These are phyloP conservation scores for Pseudonitzschia multistriata DNA, from an alignment of 108 stramenopile species.

Conservation along the genomic window DNA sequence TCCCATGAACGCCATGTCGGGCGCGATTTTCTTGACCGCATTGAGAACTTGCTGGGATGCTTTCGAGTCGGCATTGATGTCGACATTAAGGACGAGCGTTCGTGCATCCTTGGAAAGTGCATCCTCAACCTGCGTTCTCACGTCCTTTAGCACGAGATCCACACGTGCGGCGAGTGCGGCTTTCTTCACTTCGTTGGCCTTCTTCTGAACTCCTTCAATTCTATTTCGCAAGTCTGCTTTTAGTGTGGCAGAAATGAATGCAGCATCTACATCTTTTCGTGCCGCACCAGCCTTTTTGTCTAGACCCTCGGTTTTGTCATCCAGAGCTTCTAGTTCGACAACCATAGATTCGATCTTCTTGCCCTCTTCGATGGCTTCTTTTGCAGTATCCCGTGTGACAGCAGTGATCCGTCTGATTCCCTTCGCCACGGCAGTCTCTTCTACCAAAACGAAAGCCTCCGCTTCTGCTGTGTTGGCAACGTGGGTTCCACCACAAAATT, in stretches of 20 bases:
- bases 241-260: constrained; percentile 71
- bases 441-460: constrained; percentile 88
- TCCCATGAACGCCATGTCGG: constrained; percentile 82
- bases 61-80: constrained; percentile 92
- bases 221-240: constrained; percentile 78
- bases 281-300: constrained; percentile 79
- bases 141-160: constrained; percentile 54
- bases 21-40: constrained; percentile 79
- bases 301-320: constrained; percentile 48
- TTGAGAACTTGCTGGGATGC: constrained; percentile 89
- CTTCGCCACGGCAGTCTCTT: constrained; percentile 97
- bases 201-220: constrained; percentile 82
- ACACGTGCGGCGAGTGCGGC: constrained; percentile 67
- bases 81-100: constrained; percentile 72
- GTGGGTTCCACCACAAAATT: constrained; percentile 99
- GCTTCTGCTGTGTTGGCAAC: constrained; percentile 94
- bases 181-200: constrained; percentile 83
- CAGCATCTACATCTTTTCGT: constrained; percentile 79
- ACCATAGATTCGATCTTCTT: constrained; percentile 52
- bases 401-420: constrained; percentile 97
- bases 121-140: constrained; percentile 47
- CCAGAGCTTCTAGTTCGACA: constrained; percentile 50
- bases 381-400: constrained; percentile 86
- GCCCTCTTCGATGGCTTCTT: constrained; percentile 71
- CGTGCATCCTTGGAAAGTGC: constrained; percentile 51